A percentile compares a stretch with the other conserved stretches of the same genome.
Conservation (phyloP, 1,284 basidiomycete genomes). For the Trichosporon sp. region DNA sequence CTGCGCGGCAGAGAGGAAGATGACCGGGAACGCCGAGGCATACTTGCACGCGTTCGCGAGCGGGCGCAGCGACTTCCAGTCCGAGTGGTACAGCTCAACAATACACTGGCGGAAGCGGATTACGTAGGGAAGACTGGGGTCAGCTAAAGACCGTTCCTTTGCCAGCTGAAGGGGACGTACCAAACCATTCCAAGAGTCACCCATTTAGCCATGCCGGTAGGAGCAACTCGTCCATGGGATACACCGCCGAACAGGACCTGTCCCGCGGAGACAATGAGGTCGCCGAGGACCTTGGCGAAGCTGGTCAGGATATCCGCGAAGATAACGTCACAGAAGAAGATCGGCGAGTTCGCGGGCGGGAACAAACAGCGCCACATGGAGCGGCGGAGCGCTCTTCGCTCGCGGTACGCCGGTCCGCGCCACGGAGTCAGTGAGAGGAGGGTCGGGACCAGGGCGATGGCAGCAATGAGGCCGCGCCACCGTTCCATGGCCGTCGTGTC, state of each 20-base stretch:
- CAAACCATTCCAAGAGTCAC: slow-evolving; percentile 79
- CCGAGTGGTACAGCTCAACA: slow-evolving; percentile 70
- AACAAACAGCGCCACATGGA: slow-evolving; percentile 68
- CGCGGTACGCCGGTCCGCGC: slow-evolving; percentile 61
- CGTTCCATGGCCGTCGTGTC: slow-evolving; percentile 61
- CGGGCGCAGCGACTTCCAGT: slow-evolving; percentile 64
- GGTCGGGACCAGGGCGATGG: slow-evolving; percentile 61
- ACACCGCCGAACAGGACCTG: slow-evolving; percentile 68
- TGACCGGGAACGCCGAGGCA: slow-evolving; percentile 94
- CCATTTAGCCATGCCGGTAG: slow-evolving; percentile 64
- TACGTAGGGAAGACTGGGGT: slow-evolving; percentile 74
- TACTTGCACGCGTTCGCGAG: slow-evolving; percentile 97
- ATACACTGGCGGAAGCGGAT: slow-evolving; percentile 91
- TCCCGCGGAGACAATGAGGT: slow-evolving; percentile 80
- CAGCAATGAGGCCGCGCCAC: slow-evolving; percentile 68
- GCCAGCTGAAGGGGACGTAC: slow-evolving; percentile 52
- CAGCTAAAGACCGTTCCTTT: neutral
- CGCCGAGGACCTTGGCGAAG: slow-evolving; percentile 93
- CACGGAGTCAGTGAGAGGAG: slow-evolving; percentile 63
- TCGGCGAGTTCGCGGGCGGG: slow-evolving; percentile 58
- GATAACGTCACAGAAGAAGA: slow-evolving; percentile 87
- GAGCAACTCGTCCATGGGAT: slow-evolving; percentile 60
- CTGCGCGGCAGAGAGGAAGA: slow-evolving; percentile 85
- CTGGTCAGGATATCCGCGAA: slow-evolving; percentile 95
- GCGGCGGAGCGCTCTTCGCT: slow-evolving; percentile 70